Conservation (phyloP, 169 alveolate genomes). For the Fabrea salina region DNA sequence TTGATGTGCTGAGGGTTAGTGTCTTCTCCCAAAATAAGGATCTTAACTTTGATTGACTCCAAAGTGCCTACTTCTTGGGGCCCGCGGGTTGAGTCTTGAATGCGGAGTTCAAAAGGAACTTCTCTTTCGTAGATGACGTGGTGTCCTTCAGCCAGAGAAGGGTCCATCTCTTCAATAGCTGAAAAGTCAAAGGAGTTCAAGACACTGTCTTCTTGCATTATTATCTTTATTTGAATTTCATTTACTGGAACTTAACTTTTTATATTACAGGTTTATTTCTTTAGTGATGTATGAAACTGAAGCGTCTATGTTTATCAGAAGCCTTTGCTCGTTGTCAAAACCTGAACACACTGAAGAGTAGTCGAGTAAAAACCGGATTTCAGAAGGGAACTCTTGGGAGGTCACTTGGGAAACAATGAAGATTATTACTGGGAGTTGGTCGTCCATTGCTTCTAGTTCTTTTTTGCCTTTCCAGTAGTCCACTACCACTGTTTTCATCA, state of each 20-base stretch:
- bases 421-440: constrained; percentile 23
- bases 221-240: too few relatives aligned
- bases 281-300: not conserved
- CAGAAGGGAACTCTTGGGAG: not conserved
- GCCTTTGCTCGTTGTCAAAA: constrained; percentile 16
- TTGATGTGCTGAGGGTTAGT: constrained; percentile 75
- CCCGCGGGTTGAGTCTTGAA: constrained; percentile 66
- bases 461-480: constrained; percentile 59
- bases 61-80: constrained; percentile 87
- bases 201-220: constrained; percentile 14
- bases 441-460: constrained; percentile 32
- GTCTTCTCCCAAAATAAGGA: constrained; percentile 85
- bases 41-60: constrained; percentile 86
- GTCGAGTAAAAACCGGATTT: constrained; percentile 2
- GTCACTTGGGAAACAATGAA: not conserved
- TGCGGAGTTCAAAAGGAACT: constrained; percentile 90
- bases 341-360: not conserved
- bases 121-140: constrained; percentile 85
- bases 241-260: too few relatives aligned
- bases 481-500: constrained; percentile 55
- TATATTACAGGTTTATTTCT: too few relatives aligned
- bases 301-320: not conserved
- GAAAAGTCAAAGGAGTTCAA: constrained; percentile 79
- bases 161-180: constrained; percentile 91
- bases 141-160: constrained; percentile 91